Percentiles rank a stretch among this genome's conserved stretches.
Evolutionary conservation across 1,284 basidiomycete genomes (phyloP).

Genomic region (Microbotryum saponariae): DNA sequence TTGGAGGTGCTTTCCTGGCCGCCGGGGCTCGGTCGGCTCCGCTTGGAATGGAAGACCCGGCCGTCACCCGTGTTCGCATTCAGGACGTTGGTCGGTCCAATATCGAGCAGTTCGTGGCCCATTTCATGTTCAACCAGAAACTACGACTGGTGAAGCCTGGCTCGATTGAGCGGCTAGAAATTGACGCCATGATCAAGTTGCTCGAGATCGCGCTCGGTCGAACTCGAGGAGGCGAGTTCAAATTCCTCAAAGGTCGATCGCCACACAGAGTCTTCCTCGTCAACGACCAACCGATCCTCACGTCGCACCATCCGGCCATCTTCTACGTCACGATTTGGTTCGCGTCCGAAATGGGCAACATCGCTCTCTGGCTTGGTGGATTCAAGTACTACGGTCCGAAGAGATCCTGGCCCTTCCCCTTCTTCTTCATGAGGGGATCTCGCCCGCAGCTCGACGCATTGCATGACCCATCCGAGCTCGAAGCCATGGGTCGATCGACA

Average conservation of each 20-base stretch:
- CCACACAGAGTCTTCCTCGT: slow-evolving; percentile 17
- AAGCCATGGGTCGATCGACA: slow-evolving; percentile 7
- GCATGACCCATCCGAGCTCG: slow-evolving; percentile 16
- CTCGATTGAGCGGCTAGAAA: slow-evolving; percentile 1
- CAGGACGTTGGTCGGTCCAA: slow-evolving; percentile 26
- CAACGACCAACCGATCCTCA: slow-evolving; percentile 7
- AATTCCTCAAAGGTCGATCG: slow-evolving; percentile 15
- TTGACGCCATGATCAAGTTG: neutral
- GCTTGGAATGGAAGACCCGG: slow-evolving; percentile 16
- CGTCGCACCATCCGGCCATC: slow-evolving; percentile 22
- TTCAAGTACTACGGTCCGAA: slow-evolving; percentile 24
- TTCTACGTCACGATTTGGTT: slow-evolving; percentile 19
- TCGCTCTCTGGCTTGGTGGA: slow-evolving; percentile 12
- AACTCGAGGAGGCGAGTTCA: neutral
- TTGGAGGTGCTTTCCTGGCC: slow-evolving; percentile 15
- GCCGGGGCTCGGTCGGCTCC: slow-evolving; percentile 5
- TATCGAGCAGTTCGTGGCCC: slow-evolving; percentile 24
- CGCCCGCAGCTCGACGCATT: slow-evolving; percentile 17
- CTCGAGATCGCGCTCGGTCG: neutral
- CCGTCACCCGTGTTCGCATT: slow-evolving; percentile 9
- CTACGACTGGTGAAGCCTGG: slow-evolving; percentile 11
- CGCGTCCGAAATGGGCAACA: slow-evolving; percentile 1
- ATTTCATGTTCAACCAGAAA: slow-evolving; percentile 15
- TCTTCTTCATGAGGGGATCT: slow-evolving; percentile 18
- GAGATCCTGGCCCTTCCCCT: slow-evolving; percentile 14